phyloP scores from a whole-genome alignment of 805 yeast genomes.

The Cyberlindnera saturnus region DNA sequence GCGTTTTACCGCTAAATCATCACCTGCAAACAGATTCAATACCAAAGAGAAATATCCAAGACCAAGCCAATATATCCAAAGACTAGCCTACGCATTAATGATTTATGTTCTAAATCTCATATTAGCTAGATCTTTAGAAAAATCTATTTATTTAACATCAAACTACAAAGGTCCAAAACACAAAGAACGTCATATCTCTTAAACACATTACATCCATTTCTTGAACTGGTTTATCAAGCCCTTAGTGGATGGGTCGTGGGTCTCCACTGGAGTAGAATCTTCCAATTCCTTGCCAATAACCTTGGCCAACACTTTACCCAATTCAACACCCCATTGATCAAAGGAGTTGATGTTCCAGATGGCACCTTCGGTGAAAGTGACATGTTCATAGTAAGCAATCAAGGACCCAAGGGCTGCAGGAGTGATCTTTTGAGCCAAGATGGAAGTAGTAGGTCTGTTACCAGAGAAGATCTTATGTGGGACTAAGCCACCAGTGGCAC shows the following conservation, averaged over 20 bases:
- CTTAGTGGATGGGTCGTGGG: slow-evolving; percentile 89
- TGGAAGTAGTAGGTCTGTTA: slow-evolving; percentile 98
- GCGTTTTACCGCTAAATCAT: too few relatives aligned
- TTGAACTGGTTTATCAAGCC: slow-evolving; percentile 94
- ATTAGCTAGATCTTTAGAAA: background rate
- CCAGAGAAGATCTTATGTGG: slow-evolving; percentile 97
- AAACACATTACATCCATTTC: slow-evolving; percentile 46
- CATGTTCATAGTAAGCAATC: slow-evolving; percentile 96
- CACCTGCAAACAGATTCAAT: too few relatives aligned
- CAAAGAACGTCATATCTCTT: too few relatives aligned
- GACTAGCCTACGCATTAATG: too few relatives aligned
- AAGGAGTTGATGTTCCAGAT: slow-evolving; percentile 99
- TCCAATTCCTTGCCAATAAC: slow-evolving; percentile 87
- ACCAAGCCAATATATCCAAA: background rate
- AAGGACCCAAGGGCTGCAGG: slow-evolving; percentile 95
- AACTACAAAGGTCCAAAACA: background rate
- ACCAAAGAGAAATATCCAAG: too few relatives aligned
- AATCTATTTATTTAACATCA: background rate
- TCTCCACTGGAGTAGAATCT: slow-evolving; percentile 43
- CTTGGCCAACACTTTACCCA: slow-evolving; percentile 97
- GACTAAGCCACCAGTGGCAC: slow-evolving; percentile 76
- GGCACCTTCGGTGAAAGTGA: slow-evolving; percentile 98
- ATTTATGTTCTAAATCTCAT: background rate
- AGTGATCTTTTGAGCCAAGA: slow-evolving; percentile 90
- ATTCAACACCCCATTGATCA: slow-evolving; percentile 99